Evolutionary conservation across 805 yeast genomes (phyloP), one percentile per base, ranked within the genome.

Genomic region (Alloascoidea africana): DNA sequence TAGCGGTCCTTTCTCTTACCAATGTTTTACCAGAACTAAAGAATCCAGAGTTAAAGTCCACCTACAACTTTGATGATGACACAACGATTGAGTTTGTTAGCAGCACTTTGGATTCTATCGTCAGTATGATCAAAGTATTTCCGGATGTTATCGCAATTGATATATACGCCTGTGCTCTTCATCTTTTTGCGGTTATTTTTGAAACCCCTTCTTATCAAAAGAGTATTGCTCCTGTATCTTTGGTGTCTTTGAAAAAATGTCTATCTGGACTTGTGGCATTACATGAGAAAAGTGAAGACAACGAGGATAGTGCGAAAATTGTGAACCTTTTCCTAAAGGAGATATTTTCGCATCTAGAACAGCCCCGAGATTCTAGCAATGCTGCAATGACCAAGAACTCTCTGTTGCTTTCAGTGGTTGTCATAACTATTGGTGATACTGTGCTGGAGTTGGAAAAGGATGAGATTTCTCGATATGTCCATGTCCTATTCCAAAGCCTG

Each of bases 81-180:
- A 70, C 14, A 70, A 42, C 44, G 68, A 14, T 38, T 54, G 2
- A 48, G 72, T 27, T 55, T 73, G 42, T 73, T 63, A 49, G 68
- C 62, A 39, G 60, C 68, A 4, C 70, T 70, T 40, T 59, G 56
- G 54, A 54, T 13, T 62, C 68, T 1, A 58, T 82, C 16, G 70
- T 75, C n/a, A 70, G 62, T 4, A 79, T 82, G 76, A 65, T 75
- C 16, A 64, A 63, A 13, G 60, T 59, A 23, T 75, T 87, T 46
- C 89, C 93, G 0, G 71, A 64, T 17, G 64, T 78, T 14, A 79
- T 84, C 35, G 72, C 72, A 45, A 54, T 62, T 8, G 97, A 89
- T 52, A 57, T 89, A 18, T 73, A 72, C 49, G 68, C 87, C 0
- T 77, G 94, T 47, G 48, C 81, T 32, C 55, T 87, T 16, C 76